A percentile compares a stretch with the other conserved stretches of the same genome.
Conservation (phyloP, 805 yeast species). For the Metschnikowia kofuensis region DNA sequence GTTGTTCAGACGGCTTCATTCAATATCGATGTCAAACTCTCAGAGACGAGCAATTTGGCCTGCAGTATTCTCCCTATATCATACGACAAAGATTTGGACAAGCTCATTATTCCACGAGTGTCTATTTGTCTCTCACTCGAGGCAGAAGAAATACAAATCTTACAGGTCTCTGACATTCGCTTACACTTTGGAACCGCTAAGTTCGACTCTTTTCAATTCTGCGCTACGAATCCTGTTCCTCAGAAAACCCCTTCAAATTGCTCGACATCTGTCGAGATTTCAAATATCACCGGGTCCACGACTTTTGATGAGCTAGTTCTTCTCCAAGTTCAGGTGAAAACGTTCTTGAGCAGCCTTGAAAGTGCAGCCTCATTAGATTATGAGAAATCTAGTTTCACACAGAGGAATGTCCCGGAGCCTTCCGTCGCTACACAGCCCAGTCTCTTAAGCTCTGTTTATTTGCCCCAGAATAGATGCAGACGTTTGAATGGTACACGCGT, state of each 20-base stretch:
- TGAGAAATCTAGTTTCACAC: not conserved
- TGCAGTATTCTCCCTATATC: slow-evolving; percentile 43
- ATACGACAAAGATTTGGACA: slow-evolving; percentile 33
- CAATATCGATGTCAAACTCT: slow-evolving; percentile 22
- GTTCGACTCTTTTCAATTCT: slow-evolving; percentile 18
- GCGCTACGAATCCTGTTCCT: slow-evolving; percentile 1
- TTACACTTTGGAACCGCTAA: slow-evolving; percentile 24
- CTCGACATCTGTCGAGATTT: slow-evolving; percentile 12
- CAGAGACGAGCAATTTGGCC: slow-evolving; percentile 18
- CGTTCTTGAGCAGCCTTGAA: not conserved
- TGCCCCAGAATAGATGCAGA: slow-evolving; percentile 9
- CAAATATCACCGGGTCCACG: slow-evolving; percentile 11
- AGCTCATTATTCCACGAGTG: slow-evolving; percentile 33
- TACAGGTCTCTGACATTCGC: slow-evolving; percentile 25
- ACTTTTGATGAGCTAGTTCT: not conserved
- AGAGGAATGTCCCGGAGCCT: not conserved
- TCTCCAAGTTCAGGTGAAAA: not conserved
- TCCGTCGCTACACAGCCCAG: not conserved
- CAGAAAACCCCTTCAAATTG: slow-evolving; percentile 1
- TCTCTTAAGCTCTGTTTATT: slow-evolving; percentile 10
- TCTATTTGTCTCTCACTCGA: not conserved
- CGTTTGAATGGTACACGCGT: slow-evolving; percentile 9
- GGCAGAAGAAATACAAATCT: slow-evolving; percentile 13
- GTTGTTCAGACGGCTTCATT: slow-evolving; percentile 41
- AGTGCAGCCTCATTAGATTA: not conserved